These are phyloP conservation scores for Hsuehochloa calcarea DNA, from an alignment of 176 grass and related monocot genomes.

Conservation along the genomic window DNA sequence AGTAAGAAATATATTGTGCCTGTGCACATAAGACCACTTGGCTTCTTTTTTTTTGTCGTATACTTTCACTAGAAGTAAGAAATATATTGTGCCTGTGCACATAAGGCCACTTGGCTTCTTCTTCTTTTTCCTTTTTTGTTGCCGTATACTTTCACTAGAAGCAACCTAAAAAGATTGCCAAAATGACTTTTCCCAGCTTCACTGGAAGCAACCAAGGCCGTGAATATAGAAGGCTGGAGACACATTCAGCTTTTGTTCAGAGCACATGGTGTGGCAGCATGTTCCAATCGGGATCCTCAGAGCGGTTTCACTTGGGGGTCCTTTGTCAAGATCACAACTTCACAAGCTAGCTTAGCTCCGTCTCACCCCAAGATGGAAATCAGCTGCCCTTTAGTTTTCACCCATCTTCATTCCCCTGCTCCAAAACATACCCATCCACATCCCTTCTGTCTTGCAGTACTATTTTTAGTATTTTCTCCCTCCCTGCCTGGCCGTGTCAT, in stretches of 20 bases:
- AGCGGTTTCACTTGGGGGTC: slow-evolving; percentile 2
- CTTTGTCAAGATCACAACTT: slow-evolving; percentile 11
- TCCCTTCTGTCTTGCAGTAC: not conserved
- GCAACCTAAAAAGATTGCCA: not conserved
- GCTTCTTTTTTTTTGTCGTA: not conserved
- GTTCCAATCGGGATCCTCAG: slow-evolving; percentile 34
- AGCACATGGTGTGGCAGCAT: slow-evolving; percentile 28
- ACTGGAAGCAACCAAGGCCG: slow-evolving; percentile 34
- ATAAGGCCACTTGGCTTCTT: not conserved
- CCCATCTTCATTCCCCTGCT: slow-evolving; percentile 3
- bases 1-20: not conserved
- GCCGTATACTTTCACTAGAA: slow-evolving; percentile 21
- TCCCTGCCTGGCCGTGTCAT: not conserved
- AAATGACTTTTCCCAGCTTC: not conserved
- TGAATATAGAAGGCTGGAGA: slow-evolving; percentile 5
- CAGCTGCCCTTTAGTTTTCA: not conserved
- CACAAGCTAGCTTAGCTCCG: not conserved
- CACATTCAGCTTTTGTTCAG: slow-evolving; percentile 17
- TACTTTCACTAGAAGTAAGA: slow-evolving; percentile 20
- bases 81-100: not conserved
- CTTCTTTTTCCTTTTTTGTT: no score
- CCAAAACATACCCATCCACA: not conserved
- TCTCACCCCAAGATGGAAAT: not conserved
- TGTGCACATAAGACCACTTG: not conserved
- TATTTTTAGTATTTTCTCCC: not conserved